phyloP scores from a whole-genome alignment of 306 rosid genomes.

The Sechiopsis laciniata region DNA sequence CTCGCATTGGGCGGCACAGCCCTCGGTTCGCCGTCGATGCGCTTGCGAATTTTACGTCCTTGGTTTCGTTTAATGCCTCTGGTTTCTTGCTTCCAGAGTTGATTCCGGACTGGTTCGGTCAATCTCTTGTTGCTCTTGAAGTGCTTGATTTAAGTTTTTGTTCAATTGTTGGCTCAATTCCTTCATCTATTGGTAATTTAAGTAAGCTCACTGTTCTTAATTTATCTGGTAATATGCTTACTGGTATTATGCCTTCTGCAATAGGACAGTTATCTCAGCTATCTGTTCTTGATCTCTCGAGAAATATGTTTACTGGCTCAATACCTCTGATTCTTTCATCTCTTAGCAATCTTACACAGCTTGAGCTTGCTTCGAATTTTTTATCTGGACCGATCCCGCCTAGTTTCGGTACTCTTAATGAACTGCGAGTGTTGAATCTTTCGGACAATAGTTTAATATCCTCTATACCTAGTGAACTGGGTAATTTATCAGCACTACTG shows the following conservation, averaged over 20 bases:
- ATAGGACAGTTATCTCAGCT: slow-evolving; percentile 44
- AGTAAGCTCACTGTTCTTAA: slow-evolving; percentile 32
- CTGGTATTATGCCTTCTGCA: slow-evolving; percentile 56
- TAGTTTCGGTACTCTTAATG: slow-evolving; percentile 40
- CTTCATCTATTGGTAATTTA: slow-evolving; percentile 57
- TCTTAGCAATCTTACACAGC: slow-evolving; percentile 48
- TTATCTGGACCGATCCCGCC: slow-evolving; percentile 59
- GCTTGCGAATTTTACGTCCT: slow-evolving; percentile 46
- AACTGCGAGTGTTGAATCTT: slow-evolving; percentile 44
- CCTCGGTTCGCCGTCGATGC: slow-evolving; percentile 57
- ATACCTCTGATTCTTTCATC: slow-evolving; percentile 44
- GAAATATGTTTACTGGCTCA: slow-evolving; percentile 57
- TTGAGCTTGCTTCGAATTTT: slow-evolving; percentile 63
- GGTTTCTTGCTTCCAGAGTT: slow-evolving; percentile 71
- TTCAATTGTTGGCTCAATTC: slow-evolving; percentile 52
- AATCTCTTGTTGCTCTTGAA: slow-evolving; percentile 38
- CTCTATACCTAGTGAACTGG: slow-evolving; percentile 43
- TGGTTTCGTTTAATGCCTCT: slow-evolving; percentile 70
- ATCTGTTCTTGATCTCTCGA: slow-evolving; percentile 58
- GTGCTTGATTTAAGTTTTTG: slow-evolving; percentile 67
- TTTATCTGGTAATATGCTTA: slow-evolving; percentile 55
- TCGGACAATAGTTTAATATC: slow-evolving; percentile 50
- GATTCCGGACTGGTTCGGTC: slow-evolving; percentile 86
- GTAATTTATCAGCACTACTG: slow-evolving; percentile 45
- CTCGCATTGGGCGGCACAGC: slow-evolving; percentile 32